A percentile compares a stretch with the other conserved stretches of the same genome.
These are phyloP conservation scores for Lasiodiplodia hormozganensis DNA, from an alignment of 2,329 filamentous ascomycete species.

Conservation along the genomic window DNA sequence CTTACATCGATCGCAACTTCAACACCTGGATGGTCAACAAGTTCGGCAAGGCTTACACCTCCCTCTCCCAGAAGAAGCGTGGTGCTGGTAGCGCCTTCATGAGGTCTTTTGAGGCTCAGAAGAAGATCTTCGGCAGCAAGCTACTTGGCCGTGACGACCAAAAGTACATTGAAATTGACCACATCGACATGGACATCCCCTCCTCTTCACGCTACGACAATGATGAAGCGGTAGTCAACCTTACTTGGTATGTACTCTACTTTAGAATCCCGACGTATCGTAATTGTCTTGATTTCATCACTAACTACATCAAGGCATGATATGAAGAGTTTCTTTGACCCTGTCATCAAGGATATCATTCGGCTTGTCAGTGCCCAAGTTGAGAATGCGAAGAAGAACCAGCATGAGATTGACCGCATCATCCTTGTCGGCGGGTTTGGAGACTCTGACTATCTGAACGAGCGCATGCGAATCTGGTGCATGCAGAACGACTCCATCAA, in stretches of 20 bases:
- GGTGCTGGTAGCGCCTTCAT: constrained; percentile 44
- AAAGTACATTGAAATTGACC: constrained; percentile 21
- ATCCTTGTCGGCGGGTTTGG: constrained; percentile 32
- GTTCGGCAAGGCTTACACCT: constrained; percentile 41
- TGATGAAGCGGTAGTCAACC: constrained; percentile 15
- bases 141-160: neutral
- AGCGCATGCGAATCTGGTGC: constrained; percentile 21
- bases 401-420: constrained; percentile 1
- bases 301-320: neutral
- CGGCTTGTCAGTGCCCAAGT: constrained; percentile 16
- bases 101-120: constrained; percentile 43
- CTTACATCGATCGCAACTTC: constrained; percentile 44
- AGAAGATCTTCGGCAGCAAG: constrained; percentile 38
- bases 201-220: constrained; percentile 14
- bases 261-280: fast-evolving
- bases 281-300: neutral
- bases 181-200: neutral
- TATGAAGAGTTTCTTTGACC: constrained; percentile 20
- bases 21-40: constrained; percentile 38
- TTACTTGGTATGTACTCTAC: constrained; percentile 15
- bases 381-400: neutral
- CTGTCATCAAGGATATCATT: constrained; percentile 25
- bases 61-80: constrained; percentile 35
- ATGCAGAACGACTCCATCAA: neutral
- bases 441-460: constrained; percentile 26